These are phyloP conservation scores for Ophiocordyceps camponoti-leonardi DNA, from an alignment of 2,329 filamentous ascomycete genomes.

Conservation along the genomic window DNA sequence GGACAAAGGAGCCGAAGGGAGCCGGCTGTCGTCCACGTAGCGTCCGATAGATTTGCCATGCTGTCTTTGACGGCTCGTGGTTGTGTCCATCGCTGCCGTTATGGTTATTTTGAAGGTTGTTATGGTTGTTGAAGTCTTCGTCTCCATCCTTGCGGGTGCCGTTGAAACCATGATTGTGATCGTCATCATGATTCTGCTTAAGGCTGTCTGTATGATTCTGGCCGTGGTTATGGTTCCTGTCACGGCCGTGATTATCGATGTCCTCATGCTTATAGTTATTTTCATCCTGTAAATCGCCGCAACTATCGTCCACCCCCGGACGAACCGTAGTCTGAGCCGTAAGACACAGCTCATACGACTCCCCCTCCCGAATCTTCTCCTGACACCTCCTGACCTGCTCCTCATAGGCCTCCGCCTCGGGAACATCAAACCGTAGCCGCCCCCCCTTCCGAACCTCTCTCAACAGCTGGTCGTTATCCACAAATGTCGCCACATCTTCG, in stretches of 20 bases:
- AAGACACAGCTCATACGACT: conserved; percentile 75
- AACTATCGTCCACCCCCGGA: background rate
- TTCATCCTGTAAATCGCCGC: background rate
- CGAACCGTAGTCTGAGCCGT: conserved; percentile 56
- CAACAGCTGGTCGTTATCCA: conserved; percentile 6
- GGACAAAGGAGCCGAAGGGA: conserved; percentile 70
- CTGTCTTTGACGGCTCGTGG: conserved; percentile 8
- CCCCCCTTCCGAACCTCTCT: conserved; percentile 3
- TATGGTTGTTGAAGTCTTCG: background rate
- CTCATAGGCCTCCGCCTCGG: conserved; percentile 38
- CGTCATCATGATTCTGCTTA: background rate
- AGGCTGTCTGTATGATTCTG: background rate
- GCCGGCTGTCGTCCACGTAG: conserved; percentile 60
- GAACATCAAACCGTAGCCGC: conserved; percentile 17
- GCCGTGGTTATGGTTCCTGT: too few relatives aligned
- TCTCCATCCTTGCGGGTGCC: background rate
- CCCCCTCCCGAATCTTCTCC: conserved; percentile 53
- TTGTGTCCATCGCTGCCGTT: background rate
- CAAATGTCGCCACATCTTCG: background rate
- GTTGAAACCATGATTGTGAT: background rate
- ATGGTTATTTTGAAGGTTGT: background rate
- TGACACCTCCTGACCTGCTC: conserved; percentile 52
- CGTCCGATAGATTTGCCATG: conserved; percentile 57
- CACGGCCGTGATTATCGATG: background rate
- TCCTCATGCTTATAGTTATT: background rate